A percentile compares a stretch with the other conserved stretches of the same genome.
Evolutionary conservation across 78 protist species (phyloP).

Genomic region (Speleostelium caveatum): DNA sequence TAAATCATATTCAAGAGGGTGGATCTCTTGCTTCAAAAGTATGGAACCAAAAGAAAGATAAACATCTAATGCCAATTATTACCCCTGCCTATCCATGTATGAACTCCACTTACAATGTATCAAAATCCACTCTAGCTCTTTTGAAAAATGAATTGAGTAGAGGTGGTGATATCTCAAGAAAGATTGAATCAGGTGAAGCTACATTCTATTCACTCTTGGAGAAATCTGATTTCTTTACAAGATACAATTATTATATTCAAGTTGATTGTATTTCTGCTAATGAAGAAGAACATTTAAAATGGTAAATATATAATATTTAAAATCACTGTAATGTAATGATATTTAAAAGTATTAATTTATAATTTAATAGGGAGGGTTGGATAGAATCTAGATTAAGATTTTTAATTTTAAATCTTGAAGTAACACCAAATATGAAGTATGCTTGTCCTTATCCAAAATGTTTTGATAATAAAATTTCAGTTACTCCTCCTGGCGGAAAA

Average conservation of each 20-base stretch:
- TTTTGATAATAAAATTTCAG: slow-evolving; percentile 4
- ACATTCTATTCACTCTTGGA: slow-evolving; percentile 78
- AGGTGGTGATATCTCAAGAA: slow-evolving; percentile 82
- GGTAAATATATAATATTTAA: slow-evolving; percentile 31
- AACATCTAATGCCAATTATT: slow-evolving; percentile 95
- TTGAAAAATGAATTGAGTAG: slow-evolving; percentile 91
- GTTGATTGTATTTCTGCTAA: slow-evolving; percentile 38
- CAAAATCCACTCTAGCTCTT: slow-evolving; percentile 86
- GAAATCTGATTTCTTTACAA: slow-evolving; percentile 83
- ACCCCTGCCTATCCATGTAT: slow-evolving; percentile 98
- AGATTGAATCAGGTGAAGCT: slow-evolving; percentile 27
- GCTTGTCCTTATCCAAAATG: slow-evolving; percentile 55
- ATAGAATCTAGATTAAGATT: slow-evolving; percentile 64
- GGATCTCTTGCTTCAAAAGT: slow-evolving; percentile 42
- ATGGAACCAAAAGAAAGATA: slow-evolving; percentile 88
- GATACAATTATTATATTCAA: slow-evolving; percentile 65
- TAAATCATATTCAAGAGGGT: slow-evolving; percentile 68
- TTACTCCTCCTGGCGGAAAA: neutral
- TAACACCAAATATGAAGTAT: slow-evolving; percentile 60
- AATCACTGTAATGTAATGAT: neutral
- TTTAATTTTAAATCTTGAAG: slow-evolving; percentile 68
- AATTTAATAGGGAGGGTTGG: slow-evolving; percentile 55
- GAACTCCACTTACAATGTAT: slow-evolving; percentile 95
- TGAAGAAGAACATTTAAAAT: slow-evolving; percentile 75
- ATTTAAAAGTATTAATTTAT: neutral